Evolutionary conservation across 371 early-diverging fungal genomes (phyloP).

Genomic region (Nematocida ausubeli): DNA sequence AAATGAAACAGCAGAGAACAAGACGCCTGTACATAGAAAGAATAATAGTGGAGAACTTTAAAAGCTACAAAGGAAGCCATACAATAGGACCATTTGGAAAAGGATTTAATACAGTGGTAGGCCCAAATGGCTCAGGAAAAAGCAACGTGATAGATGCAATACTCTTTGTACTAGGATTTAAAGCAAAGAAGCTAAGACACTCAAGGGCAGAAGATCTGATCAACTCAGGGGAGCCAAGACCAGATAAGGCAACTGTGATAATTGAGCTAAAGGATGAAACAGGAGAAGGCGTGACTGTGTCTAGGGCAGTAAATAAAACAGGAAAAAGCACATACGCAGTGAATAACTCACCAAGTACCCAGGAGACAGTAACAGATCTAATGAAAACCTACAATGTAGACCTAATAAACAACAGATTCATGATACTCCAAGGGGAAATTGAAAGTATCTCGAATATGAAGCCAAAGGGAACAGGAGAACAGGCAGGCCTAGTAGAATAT

Average conservation of each 20-base stretch:
- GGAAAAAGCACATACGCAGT: conserved; percentile 63
- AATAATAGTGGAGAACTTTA: conserved; percentile 66
- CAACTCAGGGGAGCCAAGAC: conserved; percentile 78
- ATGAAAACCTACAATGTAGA: conserved; percentile 84
- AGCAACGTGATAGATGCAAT: conserved; percentile 97
- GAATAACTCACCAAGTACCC: conserved; percentile 29
- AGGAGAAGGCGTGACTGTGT: conserved; percentile 69
- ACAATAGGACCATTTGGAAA: conserved; percentile 59
- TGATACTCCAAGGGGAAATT: conserved; percentile 98
- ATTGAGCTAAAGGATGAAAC: conserved; percentile 74
- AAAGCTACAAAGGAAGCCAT: conserved; percentile 68
- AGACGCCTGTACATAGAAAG: conserved; percentile 42
- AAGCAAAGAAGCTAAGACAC: conserved; percentile 96
- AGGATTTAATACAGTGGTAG: conserved; percentile 74
- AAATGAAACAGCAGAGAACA: conserved; percentile 18
- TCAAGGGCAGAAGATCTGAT: conserved; percentile 86
- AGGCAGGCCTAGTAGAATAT: conserved; percentile 94
- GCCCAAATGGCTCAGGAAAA: conserved; percentile 98
- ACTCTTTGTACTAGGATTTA: conserved; percentile 96
- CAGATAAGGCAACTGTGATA: conserved; percentile 80
- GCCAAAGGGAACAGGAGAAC: conserved; percentile 83
- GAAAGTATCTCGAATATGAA: conserved; percentile 98
- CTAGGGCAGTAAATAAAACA: conserved; percentile 38
- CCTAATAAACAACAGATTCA: conserved; percentile 92
- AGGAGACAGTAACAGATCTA: conserved; percentile 70